Base-by-base conservation (phyloP, 495 filamentous ascomycete genomes). In the Echria macrotheca region DNA sequence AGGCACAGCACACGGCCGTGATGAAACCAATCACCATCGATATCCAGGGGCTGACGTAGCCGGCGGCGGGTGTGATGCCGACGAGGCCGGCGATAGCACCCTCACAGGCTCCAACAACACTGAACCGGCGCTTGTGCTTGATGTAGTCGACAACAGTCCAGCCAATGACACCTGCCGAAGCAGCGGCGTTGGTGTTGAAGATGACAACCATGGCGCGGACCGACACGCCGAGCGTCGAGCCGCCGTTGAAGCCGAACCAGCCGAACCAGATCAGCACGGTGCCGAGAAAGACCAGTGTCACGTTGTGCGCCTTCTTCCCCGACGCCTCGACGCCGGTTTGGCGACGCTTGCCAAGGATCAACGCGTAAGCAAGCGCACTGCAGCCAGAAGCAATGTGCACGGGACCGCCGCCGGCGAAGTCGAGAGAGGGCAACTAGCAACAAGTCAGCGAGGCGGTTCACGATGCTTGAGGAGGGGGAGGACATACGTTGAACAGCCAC, bases 221-320 rank as follows among this genome's bases (percentile, higher is more conserved):
- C 21, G 46, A 48, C 23, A 48, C 11, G 35, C 46, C 33, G 35
- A 48, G 46, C 2, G 46, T 48, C 8, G 46, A 48, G n/a, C 46
- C 91, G 56, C 91, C 91, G 72, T 96, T 96, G 79, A 97, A 96
- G 38, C 87, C 91, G 56, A 96, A 75, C 91, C 91, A 96, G 56
- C 91, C 91, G 58, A 96, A 95, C 91, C 91, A 97, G 42, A 97
- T 85, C 65, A 97, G 81, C 45, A 89, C 79, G 4, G 91, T 96
- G 41, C 91, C 91, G 54, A 96, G 82, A 19, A 90, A 85, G 65
- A 97, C 95, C 52, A 96, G 75, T 4, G 90, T 94, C 44, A 95
- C 89, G 69, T 95, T 97, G 78, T 97, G 91, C 2, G 91, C 91
- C 45, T 85, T 83, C 19, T 86, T 90, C 28, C 79, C 81, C 44